phyloP scores from a whole-genome alignment of 2,329 filamentous ascomycete genomes.

The Neopestalotiopsis clavispora region DNA sequence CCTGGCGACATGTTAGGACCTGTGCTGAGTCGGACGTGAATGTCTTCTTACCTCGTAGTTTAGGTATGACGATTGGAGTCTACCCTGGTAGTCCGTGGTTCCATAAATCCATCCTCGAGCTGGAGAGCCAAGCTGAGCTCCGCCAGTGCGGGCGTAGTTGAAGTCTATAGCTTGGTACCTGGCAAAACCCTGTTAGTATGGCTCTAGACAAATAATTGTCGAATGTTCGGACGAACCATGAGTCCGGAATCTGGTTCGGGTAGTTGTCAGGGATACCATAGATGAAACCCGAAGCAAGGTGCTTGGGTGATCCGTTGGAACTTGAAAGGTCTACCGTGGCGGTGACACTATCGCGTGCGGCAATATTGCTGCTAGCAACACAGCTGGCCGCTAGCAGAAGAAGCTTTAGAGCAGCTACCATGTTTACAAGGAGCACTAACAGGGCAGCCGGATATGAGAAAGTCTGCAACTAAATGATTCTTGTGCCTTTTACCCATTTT shows the following conservation, averaged over 20 bases:
- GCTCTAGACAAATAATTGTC: neutral
- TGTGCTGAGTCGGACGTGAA: neutral
- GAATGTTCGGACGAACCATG: conserved; percentile 20
- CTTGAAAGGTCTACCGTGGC: conserved; percentile 25
- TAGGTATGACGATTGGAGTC: conserved; percentile 14
- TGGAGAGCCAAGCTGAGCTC: conserved; percentile 24
- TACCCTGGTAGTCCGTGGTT: conserved; percentile 20
- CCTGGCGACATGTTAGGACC: neutral
- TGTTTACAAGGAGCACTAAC: neutral
- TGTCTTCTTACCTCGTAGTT: conserved; percentile 15
- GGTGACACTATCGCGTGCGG: conserved; percentile 18
- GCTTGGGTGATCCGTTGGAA: conserved; percentile 23
- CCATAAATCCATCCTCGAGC: conserved; percentile 26
- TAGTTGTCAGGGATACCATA: conserved; percentile 28
- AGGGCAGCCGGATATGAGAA: neutral
- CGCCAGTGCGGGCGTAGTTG: conserved; percentile 27
- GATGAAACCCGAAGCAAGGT: conserved; percentile 29
- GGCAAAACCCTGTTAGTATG: neutral
- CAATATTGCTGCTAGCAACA: conserved; percentile 4
- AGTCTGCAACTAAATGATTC: neutral
- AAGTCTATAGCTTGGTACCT: conserved; percentile 27
- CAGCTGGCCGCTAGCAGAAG: neutral
- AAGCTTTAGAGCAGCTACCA: neutral
- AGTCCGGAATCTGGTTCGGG: conserved; percentile 25
- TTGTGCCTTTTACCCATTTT: neutral